Conservation (phyloP, 1,284 basidiomycete genomes). For the Puccinia polysora region DNA sequence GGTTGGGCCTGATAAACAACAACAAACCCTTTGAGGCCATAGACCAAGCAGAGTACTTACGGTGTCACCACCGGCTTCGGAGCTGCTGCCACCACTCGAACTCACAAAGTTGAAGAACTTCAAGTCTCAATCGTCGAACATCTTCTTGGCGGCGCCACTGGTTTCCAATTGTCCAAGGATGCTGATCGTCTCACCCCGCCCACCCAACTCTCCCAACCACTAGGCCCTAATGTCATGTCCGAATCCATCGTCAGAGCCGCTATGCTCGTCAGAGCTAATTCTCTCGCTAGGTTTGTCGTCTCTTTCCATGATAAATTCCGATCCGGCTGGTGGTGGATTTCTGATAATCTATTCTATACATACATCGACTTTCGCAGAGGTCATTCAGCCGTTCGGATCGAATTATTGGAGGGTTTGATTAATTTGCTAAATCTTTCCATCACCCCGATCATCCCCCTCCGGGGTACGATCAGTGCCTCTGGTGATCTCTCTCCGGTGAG, state of each 20-base stretch:
- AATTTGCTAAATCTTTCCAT: slow-evolving; percentile 68
- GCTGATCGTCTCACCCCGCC: slow-evolving; percentile 47
- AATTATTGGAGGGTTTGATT: slow-evolving; percentile 72
- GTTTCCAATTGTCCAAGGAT: slow-evolving; percentile 54
- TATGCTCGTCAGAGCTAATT: slow-evolving; percentile 79
- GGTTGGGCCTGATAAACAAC: no score
- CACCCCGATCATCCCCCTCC: slow-evolving; percentile 74
- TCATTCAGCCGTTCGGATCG: slow-evolving; percentile 76
- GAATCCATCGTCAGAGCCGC: slow-evolving; percentile 84
- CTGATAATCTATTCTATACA: no score
- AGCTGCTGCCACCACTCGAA: slow-evolving; percentile 64
- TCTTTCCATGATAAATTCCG: no score
- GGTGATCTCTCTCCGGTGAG: slow-evolving; percentile 57
- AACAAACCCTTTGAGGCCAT: not conserved
- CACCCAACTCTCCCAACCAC: not conserved
- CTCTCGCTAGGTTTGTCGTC: slow-evolving; percentile 68
- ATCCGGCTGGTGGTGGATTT: no score
- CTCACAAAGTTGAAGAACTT: slow-evolving; percentile 64
- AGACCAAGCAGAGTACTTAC: slow-evolving; percentile 47
- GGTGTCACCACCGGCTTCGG: slow-evolving; percentile 45
- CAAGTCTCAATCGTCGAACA: slow-evolving; percentile 74
- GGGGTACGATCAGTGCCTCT: slow-evolving; percentile 74
- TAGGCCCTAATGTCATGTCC: slow-evolving; percentile 69
- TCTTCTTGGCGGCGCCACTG: slow-evolving; percentile 67
- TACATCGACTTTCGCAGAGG: slow-evolving; percentile 55